Conservation (phyloP, 2,329 filamentous ascomycete genomes). For the Colletotrichum karsti region DNA sequence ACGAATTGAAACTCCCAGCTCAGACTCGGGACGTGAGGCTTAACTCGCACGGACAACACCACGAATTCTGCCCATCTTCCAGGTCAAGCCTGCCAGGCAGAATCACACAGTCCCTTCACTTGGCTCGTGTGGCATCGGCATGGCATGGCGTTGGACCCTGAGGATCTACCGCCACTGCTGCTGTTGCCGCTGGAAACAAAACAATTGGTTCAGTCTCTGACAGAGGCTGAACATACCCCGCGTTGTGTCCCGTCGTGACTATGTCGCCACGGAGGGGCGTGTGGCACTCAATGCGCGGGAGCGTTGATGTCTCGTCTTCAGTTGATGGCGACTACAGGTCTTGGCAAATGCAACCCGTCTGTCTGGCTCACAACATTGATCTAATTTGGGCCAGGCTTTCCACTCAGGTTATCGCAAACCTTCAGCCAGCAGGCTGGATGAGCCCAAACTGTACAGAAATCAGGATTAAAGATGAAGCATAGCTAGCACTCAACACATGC, state of each 20-base stretch:
- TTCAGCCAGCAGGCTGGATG: background rate
- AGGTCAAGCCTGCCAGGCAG: background rate
- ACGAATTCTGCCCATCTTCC: background rate
- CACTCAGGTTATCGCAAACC: background rate
- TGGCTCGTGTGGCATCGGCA: background rate
- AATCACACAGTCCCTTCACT: background rate
- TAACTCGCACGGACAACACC: slow-evolving; percentile 12
- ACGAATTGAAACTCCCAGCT: slow-evolving; percentile 7
- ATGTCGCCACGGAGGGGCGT: background rate
- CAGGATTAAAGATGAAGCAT: background rate
- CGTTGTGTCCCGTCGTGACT: background rate
- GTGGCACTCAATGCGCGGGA: background rate
- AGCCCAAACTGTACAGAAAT: background rate
- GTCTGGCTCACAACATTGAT: no score
- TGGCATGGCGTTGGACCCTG: background rate
- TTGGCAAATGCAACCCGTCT: background rate
- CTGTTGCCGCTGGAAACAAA: background rate
- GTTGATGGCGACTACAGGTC: background rate
- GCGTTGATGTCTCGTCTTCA: background rate
- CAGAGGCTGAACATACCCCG: background rate
- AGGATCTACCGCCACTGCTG: background rate
- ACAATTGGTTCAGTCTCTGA: background rate
- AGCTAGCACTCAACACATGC: background rate
- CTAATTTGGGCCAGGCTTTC: background rate
- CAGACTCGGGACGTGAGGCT: slow-evolving; percentile 8